phyloP scores from a whole-genome alignment of 371 early-diverging fungal genomes.

The Mucor saturninus region DNA sequence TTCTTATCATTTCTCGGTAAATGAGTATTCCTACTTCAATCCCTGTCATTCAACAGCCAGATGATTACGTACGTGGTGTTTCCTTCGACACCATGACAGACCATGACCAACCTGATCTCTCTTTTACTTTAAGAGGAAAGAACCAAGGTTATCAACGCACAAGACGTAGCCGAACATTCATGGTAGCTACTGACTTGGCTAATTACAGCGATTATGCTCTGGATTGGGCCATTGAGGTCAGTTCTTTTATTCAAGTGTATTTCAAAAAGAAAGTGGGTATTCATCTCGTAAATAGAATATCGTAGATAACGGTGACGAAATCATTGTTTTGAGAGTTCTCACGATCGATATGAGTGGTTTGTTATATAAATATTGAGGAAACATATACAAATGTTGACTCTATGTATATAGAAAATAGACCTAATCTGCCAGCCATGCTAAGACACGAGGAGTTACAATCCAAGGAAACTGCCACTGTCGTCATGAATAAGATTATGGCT shows the following conservation, averaged over 20 bases:
- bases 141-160: conserved; percentile 56
- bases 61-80: conserved; percentile 59
- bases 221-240: conserved; percentile 59
- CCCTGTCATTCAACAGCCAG: conserved; percentile 17
- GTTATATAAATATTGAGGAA: not conserved
- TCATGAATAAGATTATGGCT: conserved; percentile 55
- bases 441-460: conserved; percentile 56
- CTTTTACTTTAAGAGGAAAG: conserved; percentile 63
- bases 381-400: not conserved
- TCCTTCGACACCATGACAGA: conserved; percentile 66
- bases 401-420: conserved; percentile 19
- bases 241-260: not conserved
- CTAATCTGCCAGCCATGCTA: conserved; percentile 46
- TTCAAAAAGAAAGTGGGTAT: not conserved
- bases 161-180: conserved; percentile 55
- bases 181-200: conserved; percentile 65
- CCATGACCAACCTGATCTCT: conserved; percentile 57
- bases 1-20: not conserved
- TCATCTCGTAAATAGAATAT: conserved; percentile 38
- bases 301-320: conserved; percentile 66
- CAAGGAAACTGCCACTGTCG: conserved; percentile 51
- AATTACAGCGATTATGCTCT: conserved; percentile 67
- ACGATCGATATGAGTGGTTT: conserved; percentile 54
- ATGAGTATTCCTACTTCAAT: not conserved
- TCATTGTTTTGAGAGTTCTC: conserved; percentile 54